Evolutionary conservation across 805 yeast genomes (phyloP), one percentile per base, ranked within the genome.

Genomic region (Peterozyma xylosa): DNA sequence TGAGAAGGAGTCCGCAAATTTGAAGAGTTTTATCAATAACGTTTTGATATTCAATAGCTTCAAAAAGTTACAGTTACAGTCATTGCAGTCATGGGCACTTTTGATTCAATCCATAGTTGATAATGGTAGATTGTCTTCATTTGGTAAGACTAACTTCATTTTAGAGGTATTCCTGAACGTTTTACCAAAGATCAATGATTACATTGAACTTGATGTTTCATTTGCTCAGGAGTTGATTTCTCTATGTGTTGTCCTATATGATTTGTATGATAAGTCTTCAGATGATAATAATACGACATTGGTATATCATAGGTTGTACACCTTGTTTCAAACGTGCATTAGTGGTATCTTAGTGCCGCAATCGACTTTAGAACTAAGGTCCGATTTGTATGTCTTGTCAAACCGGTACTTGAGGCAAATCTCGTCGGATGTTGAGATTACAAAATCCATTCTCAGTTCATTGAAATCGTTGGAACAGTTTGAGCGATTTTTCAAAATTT

Each of bases 51-150:
- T 65, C 36, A 66, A 68, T 37, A 67, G 69, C 35, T 71, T 78
- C 51, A 71, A 71, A 48, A 58, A 68, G 1, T 65, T 69, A 9
- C 93, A 84, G 48, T 63, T 83, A 39, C 63, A 72, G 11, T 77
- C 82, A 45, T 63, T 91, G 29, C 87, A 82, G 54, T 76, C 95
- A 0, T 91, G 98, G 98, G 80, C 82, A 17, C 82, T 81, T 51
- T 60, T 90, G 41, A 80, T 87, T 18, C 87, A 88, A 48, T 78
- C 88, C 3, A 62, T 87, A 38, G 78, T 86, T 4, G 69, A 78
- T 4, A 89, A 82, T 58, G 80, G 78, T 9, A 66, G 65, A n/a
- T 60, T 79, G 44, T 60, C 67, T 6, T 54, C 70, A 0, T 53
- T 62, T 9, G 60, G 63, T n/a, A 68, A 82, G 39, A 68, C 78